These are phyloP conservation scores for Clohesyomyces aquaticus DNA, from an alignment of 495 filamentous ascomycete genomes.

Conservation along the genomic window DNA sequence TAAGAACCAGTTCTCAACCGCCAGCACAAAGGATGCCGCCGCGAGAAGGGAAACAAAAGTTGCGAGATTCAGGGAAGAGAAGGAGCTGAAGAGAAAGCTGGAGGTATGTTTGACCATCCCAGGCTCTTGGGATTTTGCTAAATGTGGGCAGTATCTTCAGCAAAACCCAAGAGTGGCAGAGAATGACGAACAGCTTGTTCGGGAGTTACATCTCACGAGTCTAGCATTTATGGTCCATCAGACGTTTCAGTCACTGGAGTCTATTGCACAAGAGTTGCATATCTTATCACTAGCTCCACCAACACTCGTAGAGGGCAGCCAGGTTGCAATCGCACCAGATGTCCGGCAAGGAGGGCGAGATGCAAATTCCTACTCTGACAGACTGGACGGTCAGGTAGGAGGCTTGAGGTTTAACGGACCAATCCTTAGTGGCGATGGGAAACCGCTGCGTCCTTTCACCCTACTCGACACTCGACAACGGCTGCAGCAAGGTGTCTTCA, in stretches of 20 bases:
- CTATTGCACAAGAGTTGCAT: conserved; percentile 78
- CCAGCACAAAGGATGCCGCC: conserved; percentile 69
- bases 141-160: conserved; percentile 56
- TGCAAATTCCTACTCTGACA: conserved; percentile 68
- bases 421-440: conserved; percentile 77
- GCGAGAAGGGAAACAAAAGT: conserved; percentile 82
- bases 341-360: conserved; percentile 16
- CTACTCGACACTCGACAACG: conserved; percentile 76
- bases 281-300: conserved; percentile 75
- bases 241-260: conserved; percentile 82
- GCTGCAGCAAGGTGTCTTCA: conserved; percentile 82
- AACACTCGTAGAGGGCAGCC: conserved; percentile 47
- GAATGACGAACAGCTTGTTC: conserved; percentile 76
- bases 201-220: conserved; percentile 75
- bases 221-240: conserved; percentile 73
- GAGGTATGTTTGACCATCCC: conserved; percentile 55
- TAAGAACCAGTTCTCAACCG: conserved; percentile 68
- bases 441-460: conserved; percentile 89
- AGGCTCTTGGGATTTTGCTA: not conserved
- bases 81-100: conserved; percentile 80
- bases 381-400: conserved; percentile 67
- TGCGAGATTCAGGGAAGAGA: conserved; percentile 80
- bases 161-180: conserved; percentile 63
- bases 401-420: conserved; percentile 65
- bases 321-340: conserved; percentile 14